Evolutionary conservation across 306 rosid genomes (phyloP).

Genomic region (Luffa acutangula): DNA sequence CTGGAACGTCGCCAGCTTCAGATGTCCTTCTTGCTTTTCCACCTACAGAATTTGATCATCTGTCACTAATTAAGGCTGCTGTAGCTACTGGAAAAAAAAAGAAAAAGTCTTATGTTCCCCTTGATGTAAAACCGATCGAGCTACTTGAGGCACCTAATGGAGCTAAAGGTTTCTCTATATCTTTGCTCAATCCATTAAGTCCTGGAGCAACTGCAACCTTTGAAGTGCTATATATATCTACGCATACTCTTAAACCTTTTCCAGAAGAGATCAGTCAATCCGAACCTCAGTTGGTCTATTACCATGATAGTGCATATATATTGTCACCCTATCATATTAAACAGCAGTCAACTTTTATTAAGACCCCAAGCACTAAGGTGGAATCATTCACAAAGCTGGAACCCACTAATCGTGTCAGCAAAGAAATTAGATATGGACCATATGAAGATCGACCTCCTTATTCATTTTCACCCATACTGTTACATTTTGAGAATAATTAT

Average conservation of each 20-base stretch:
- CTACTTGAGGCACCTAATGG: slow-evolving; percentile 77
- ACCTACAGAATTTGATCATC: slow-evolving; percentile 58
- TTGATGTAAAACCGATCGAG: slow-evolving; percentile 60
- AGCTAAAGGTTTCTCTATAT: slow-evolving; percentile 50
- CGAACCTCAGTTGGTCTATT: slow-evolving; percentile 85
- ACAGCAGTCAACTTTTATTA: slow-evolving; percentile 73
- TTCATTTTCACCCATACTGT: slow-evolving; percentile 70
- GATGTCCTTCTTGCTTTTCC: slow-evolving; percentile 77
- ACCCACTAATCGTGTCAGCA: slow-evolving; percentile 56
- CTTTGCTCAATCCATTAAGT: slow-evolving; percentile 46
- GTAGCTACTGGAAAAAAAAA: slow-evolving; percentile 56
- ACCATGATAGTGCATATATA: slow-evolving; percentile 72
- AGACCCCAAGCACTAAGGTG: slow-evolving; percentile 65
- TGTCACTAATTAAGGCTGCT: slow-evolving; percentile 67
- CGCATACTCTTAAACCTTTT: slow-evolving; percentile 81
- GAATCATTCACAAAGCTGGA: slow-evolving; percentile 79
- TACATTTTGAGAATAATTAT: slow-evolving; percentile 90
- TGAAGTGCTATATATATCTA: slow-evolving; percentile 73
- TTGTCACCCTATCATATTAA: slow-evolving; percentile 80
- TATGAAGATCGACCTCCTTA: slow-evolving; percentile 50
- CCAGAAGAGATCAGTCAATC: slow-evolving; percentile 87
- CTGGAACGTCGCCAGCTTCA: slow-evolving; percentile 57
- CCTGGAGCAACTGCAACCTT: slow-evolving; percentile 56
- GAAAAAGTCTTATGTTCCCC: slow-evolving; percentile 66
- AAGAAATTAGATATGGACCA: slow-evolving; percentile 82